Base-by-base conservation (phyloP, 352 stramenopile genomes). In the Blastocystis hominis region DNA sequence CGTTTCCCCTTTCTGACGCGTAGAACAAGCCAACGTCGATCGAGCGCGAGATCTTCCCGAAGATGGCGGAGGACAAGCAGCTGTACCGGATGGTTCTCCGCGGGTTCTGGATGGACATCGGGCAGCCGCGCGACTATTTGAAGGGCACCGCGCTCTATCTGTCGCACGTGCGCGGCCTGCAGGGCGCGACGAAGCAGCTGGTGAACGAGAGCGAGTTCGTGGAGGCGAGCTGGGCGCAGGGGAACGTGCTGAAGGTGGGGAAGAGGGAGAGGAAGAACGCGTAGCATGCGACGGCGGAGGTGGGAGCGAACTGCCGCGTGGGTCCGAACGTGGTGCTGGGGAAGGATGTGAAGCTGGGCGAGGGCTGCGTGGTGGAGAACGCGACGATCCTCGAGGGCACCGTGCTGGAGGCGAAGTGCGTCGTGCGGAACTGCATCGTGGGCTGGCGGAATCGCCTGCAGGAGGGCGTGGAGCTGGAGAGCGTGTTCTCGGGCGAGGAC, bases 101-200 rank as follows among this genome's bases (percentile, higher is more conserved):
- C 1, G 93, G 93, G 15, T 96, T 95, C 89, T 96, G 93, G 93
- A 95, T 95, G 92, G 93, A 96, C 64, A 94, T 96, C 54, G 93
- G 93, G 13, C 92, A 96, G 90, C 93, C 93, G 50, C 95, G 95
- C 89, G 89, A 96, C 88, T 96, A 94, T 66, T 86, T 96, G 7
- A 91, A 92, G 53, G 93, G 93, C 72, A 94, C 95, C 91, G 94
- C 91, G 88, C 90, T 94, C 36, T 92, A 95, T 88, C 87, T 96
- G 54, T 91, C 94, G 68, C 94, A 90, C 81, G 77, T 95, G 34
- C 89, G 91, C 69, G 24, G 24, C 24, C 24, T 30, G 24, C 24
- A 30, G 24, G 24, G 24, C 24, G 24, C 90, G 90, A 75, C 91
- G 88, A 36, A 91, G 92, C 61, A 90, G 1, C 84, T 91, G 3